A percentile compares a stretch with the other conserved stretches of the same genome.
phyloP scores from a whole-genome alignment of 352 stramenopile species.

The Phytophthora pinifolia region DNA sequence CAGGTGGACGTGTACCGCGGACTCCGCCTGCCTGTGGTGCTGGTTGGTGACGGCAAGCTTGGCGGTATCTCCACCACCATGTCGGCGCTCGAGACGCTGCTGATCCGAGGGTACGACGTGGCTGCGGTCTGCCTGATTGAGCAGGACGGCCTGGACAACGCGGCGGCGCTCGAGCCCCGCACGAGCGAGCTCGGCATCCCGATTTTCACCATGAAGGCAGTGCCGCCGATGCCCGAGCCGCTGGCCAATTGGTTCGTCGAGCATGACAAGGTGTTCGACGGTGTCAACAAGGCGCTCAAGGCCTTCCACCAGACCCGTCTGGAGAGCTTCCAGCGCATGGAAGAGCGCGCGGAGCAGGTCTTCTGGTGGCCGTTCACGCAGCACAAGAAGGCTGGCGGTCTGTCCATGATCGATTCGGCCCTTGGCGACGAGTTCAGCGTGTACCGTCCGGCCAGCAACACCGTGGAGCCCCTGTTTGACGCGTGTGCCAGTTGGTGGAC shows the following conservation, averaged over 20 bases:
- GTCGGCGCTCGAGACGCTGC: constrained; percentile 91
- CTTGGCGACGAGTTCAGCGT: constrained; percentile 86
- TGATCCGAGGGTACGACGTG: constrained; percentile 92
- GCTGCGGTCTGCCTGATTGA: constrained; percentile 83
- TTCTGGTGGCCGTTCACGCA: constrained; percentile 96
- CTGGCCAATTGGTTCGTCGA: constrained; percentile 68
- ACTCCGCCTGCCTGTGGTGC: constrained; percentile 88
- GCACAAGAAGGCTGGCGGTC: constrained; percentile 79
- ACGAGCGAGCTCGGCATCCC: constrained; percentile 70
- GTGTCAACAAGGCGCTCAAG: constrained; percentile 50
- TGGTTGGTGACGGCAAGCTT: constrained; percentile 96
- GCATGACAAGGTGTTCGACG: constrained; percentile 50
- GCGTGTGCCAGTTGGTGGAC: constrained; percentile 94
- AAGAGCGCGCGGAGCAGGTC: constrained; percentile 59
- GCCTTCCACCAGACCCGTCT: constrained; percentile 60
- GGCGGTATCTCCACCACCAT: constrained; percentile 96
- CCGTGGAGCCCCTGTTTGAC: constrained; percentile 80
- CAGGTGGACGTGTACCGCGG: constrained; percentile 95
- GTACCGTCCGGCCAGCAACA: constrained; percentile 49
- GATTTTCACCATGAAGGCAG: constrained; percentile 67
- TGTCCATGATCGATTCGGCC: constrained; percentile 90
- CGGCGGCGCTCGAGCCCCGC: constrained; percentile 57
- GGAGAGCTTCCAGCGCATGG: constrained; percentile 55
- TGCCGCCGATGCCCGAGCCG: constrained; percentile 76
- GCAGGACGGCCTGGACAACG: constrained; percentile 70